Base-by-base conservation (phyloP, 306 rosid species). In the Astragalus membranaceus region DNA sequence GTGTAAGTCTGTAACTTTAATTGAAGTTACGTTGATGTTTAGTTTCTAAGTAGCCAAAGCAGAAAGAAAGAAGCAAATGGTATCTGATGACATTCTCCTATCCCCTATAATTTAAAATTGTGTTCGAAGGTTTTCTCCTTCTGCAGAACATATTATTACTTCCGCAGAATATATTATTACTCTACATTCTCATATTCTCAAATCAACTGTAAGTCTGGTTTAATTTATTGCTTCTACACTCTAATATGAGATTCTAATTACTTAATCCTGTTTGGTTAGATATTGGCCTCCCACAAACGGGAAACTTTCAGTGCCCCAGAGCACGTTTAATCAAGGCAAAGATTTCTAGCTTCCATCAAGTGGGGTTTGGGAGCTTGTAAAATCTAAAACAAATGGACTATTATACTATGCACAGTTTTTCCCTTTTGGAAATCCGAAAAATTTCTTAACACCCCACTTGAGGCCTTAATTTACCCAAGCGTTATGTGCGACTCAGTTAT, bases 401-500 rank as follows among this genome's bases (percentile, higher is more conserved):
- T 16, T 39, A 61, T 57, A 20, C 39, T 1, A 17, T 50, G 52
- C 49, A 26, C 23, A 20, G 50, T 37, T 65, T 13, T 42, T 43
- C n/a, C 61, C 42, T 41, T 49, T 48, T 6, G 42, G 1, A 58
- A 67, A 65, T 12, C 44, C 48, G 3, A 26, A 3, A 41, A 29
- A 51, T 42, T 42, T 59, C 54, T 51, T n/a, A 37, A 58, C 44
- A 41, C 61, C 30, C 53, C 43, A 30, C 35, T 5, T 0, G 10
- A 32, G 75, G 30, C 70, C 17, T 67, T 35, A 17, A 14, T 57
- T 41, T 73, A n/a, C 79, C 16, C 36, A 42, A 39, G 44, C 8
- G 53, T 66, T 73, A 32, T 57, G 49, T 74, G 46, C 69, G 42
- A 51, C 56, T 62, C 23, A 36, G 53, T 66, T 73, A 32, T 57